Evolutionary conservation across 2,329 filamentous ascomycete species (phyloP).

Genomic region (Calonectria pteridis): DNA sequence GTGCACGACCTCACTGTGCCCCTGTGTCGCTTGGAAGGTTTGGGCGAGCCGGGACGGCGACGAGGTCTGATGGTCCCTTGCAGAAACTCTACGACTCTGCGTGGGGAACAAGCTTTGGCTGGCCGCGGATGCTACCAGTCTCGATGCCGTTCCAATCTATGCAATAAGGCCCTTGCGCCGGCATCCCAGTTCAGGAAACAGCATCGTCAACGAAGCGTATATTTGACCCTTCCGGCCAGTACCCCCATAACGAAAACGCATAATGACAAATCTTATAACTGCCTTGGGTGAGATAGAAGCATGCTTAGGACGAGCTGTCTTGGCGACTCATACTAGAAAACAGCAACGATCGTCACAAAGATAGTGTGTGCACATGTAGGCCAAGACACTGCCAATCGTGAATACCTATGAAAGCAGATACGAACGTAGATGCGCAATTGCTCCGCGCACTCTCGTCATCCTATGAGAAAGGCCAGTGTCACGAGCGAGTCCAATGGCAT

Average conservation of each 20-base stretch:
- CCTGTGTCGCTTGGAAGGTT: constrained; percentile 4
- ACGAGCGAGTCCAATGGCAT: neutral
- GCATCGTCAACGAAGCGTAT: neutral
- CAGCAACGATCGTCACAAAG: neutral
- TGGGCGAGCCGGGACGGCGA: neutral
- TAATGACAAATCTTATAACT: neutral
- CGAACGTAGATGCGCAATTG: neutral
- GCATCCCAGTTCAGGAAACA: neutral
- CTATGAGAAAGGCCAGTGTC: neutral
- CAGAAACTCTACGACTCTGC: neutral
- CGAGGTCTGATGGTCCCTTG: constrained; percentile 7
- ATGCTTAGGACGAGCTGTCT: neutral
- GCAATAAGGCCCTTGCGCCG: neutral
- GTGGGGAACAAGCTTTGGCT: neutral
- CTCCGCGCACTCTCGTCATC: neutral
- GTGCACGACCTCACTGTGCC: neutral
- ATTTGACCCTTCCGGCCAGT: neutral
- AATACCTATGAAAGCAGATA: too few species aligned
- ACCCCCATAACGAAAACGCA: neutral
- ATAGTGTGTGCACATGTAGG: neutral
- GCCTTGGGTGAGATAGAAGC: neutral
- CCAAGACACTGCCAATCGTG: neutral
- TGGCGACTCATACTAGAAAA: neutral
- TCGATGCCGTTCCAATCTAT: neutral
- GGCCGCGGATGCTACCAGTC: neutral